Evolutionary conservation across 495 filamentous ascomycete genomes (phyloP).

Genomic region (Terfezia boudieri): DNA sequence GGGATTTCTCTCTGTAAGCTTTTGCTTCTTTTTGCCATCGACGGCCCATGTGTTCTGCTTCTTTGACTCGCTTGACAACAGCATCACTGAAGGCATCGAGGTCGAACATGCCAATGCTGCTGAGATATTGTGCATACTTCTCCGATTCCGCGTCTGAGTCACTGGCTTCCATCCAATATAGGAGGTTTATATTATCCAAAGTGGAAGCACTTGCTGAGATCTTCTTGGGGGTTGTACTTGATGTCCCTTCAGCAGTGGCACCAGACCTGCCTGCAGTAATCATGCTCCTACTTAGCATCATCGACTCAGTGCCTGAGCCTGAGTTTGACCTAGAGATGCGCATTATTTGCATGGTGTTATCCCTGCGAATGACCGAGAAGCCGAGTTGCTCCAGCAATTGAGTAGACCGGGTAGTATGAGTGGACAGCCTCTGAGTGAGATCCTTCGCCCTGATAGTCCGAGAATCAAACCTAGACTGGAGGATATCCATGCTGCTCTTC

Average conservation of each 20-base stretch:
- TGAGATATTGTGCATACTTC: slow-evolving; percentile 49
- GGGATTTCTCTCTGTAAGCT: slow-evolving; percentile 68
- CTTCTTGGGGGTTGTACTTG: slow-evolving; percentile 4
- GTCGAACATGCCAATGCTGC: slow-evolving; percentile 50
- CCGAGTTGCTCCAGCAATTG: slow-evolving; percentile 67
- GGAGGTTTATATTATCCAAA: slow-evolving; percentile 37
- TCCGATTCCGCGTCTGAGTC: slow-evolving; percentile 41
- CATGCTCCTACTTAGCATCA: slow-evolving; percentile 29
- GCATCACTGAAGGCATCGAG: slow-evolving; percentile 61
- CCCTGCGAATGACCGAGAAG: slow-evolving; percentile 52
- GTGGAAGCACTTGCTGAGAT: slow-evolving; percentile 15
- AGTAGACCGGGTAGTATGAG: slow-evolving; percentile 52
- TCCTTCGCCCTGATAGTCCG: slow-evolving; percentile 53
- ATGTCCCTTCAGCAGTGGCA: slow-evolving; percentile 18
- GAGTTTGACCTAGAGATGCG: slow-evolving; percentile 42
- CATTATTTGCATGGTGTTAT: slow-evolving; percentile 52
- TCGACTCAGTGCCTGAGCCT: slow-evolving; percentile 33
- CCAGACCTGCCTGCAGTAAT: slow-evolving; percentile 11
- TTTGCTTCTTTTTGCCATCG: slow-evolving; percentile 78
- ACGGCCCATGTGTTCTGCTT: slow-evolving; percentile 68
- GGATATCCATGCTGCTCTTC: slow-evolving; percentile 34
- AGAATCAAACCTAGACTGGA: slow-evolving; percentile 34
- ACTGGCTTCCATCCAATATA: slow-evolving; percentile 58
- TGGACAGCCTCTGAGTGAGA: slow-evolving; percentile 54
- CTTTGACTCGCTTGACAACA: slow-evolving; percentile 65